These are phyloP conservation scores for Dalbergia cochinchinensis DNA, from an alignment of 306 rosid species.

Conservation along the genomic window DNA sequence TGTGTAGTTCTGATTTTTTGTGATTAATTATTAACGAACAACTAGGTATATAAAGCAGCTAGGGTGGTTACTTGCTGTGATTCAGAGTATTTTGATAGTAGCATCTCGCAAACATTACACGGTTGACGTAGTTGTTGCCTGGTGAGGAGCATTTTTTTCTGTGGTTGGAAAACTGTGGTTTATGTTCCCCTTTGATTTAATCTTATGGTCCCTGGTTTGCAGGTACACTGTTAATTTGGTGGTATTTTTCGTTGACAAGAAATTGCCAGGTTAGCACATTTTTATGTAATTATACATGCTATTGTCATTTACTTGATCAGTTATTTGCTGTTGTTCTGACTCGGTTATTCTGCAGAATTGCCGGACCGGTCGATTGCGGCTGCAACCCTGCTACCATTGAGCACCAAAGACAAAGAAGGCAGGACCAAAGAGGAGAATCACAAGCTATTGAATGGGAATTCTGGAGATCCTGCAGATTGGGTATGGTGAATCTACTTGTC, in stretches of 20 bases:
- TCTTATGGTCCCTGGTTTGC: slow-evolving; percentile 41
- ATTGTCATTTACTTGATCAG: slow-evolving; percentile 31
- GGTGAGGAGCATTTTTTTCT: slow-evolving; percentile 57
- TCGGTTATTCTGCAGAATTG: slow-evolving; percentile 66
- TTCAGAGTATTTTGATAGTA: slow-evolving; percentile 88
- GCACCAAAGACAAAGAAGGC: slow-evolving; percentile 76
- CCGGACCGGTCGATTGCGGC: slow-evolving; percentile 81
- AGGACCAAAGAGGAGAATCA: slow-evolving; percentile 87
- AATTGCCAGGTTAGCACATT: slow-evolving; percentile 73
- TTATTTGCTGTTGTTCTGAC: slow-evolving; percentile 43
- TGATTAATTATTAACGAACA: slow-evolving; percentile 37
- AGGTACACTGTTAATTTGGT: slow-evolving; percentile 99
- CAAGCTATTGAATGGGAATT: slow-evolving; percentile 89
- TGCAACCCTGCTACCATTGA: slow-evolving; percentile 72
- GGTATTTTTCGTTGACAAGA: slow-evolving; percentile 86
- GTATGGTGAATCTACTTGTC: slow-evolving; percentile 55
- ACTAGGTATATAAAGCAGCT: slow-evolving; percentile 81
- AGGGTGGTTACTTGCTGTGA: slow-evolving; percentile 84
- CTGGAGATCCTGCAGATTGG: slow-evolving; percentile 87
- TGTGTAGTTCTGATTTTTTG: slow-evolving; percentile 35
- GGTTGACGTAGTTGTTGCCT: slow-evolving; percentile 96
- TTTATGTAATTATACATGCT: neutral
- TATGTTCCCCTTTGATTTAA: slow-evolving; percentile 26
- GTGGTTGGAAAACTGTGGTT: neutral
- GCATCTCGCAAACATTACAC: slow-evolving; percentile 99